A percentile compares a stretch with the other conserved stretches of the same genome.
These are phyloP conservation scores for Eucalyptus microcorys DNA, from an alignment of 345 rosid species.

Conservation along the genomic window DNA sequence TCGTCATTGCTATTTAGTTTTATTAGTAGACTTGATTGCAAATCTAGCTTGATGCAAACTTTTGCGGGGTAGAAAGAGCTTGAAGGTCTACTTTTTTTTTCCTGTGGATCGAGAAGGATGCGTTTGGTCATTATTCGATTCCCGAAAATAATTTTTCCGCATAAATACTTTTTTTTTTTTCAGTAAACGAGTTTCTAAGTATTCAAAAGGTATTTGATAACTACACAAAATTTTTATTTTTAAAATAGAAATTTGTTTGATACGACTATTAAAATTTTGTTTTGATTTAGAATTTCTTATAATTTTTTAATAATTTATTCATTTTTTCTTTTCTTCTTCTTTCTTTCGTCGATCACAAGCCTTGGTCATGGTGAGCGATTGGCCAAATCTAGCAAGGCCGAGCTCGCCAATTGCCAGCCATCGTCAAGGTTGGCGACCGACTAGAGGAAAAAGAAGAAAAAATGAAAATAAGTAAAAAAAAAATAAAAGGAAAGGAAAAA, in stretches of 20 bases:
- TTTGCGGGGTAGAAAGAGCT: neutral
- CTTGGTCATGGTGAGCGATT: accelerated
- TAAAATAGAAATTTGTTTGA: accelerated
- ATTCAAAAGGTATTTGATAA: too few relatives aligned
- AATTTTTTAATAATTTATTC: too few relatives aligned
- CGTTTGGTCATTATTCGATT: accelerated
- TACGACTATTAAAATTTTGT: accelerated
- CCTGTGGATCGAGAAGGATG: accelerated
- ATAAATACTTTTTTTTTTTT: too few relatives aligned
- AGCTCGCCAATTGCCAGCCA: accelerated
- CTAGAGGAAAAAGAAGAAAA: too few relatives aligned
- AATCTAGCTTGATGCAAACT: neutral
- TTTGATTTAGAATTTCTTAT: too few relatives aligned
- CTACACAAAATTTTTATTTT: accelerated
- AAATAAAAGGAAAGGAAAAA: too few relatives aligned
- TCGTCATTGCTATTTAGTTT: neutral
- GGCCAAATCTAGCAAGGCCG: accelerated
- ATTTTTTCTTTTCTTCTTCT: too few relatives aligned
- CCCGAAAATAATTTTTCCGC: too few relatives aligned
- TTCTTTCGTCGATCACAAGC: accelerated
- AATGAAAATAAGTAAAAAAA: too few relatives aligned
- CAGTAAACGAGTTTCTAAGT: too few relatives aligned
- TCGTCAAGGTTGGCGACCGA: accelerated
- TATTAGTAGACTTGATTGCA: neutral
- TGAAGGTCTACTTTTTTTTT: neutral